These are phyloP conservation scores for Cladosporium velox DNA, from an alignment of 2,329 filamentous ascomycete species.

Conservation along the genomic window DNA sequence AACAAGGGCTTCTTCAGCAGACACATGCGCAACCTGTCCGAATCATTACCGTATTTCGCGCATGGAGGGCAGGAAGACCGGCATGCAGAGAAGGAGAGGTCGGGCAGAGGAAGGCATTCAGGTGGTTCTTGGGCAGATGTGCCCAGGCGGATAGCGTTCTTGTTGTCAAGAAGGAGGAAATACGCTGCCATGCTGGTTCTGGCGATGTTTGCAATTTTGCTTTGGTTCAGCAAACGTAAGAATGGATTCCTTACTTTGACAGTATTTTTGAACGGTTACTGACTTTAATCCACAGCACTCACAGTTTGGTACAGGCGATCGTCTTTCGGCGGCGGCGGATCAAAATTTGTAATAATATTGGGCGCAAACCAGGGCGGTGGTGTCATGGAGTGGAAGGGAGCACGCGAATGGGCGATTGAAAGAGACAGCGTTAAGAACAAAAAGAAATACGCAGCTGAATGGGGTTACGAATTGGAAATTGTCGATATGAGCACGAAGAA, in stretches of 20 bases:
- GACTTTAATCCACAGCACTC: constrained; percentile 48
- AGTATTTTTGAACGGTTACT: not conserved
- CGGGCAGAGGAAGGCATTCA: constrained; percentile 53
- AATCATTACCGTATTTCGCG: constrained; percentile 73
- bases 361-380: constrained; percentile 93
- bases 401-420: constrained; percentile 96
- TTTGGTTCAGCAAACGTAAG: constrained; percentile 34
- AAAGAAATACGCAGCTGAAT: constrained; percentile 77
- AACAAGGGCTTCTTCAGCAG: constrained; percentile 83
- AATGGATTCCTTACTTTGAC: not conserved
- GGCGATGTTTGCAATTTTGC: constrained; percentile 28
- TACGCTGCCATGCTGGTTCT: constrained; percentile 31
- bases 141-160: constrained; percentile 30
- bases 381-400: constrained; percentile 99
- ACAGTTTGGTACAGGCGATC: constrained; percentile 68
- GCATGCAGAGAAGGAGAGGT: constrained; percentile 78
- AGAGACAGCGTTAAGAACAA: constrained; percentile 96
- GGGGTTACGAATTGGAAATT: constrained; percentile 95
- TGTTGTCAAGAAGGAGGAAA: constrained; percentile 35
- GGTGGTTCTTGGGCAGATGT: constrained; percentile 26
- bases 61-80: constrained; percentile 45
- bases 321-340: constrained; percentile 74
- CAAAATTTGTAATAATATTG: constrained; percentile 90
- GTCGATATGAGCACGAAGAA: constrained; percentile 99
- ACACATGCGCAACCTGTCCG: constrained; percentile 79